phyloP scores from a whole-genome alignment of 306 rosid genomes.

The Vigna unguiculata region DNA sequence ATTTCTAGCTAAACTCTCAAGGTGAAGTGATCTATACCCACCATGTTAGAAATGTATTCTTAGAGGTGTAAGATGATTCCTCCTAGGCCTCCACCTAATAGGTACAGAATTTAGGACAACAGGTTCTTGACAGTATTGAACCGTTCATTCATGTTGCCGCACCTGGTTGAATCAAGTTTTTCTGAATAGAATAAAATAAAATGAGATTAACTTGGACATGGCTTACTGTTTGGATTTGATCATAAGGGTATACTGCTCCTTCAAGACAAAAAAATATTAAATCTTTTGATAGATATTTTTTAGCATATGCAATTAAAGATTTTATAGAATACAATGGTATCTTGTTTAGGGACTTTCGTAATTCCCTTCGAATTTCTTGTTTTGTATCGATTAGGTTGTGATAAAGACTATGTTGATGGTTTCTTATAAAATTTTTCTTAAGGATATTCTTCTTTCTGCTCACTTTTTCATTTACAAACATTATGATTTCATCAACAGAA shows the following conservation, averaged over 20 bases:
- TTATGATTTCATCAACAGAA: conserved; percentile 49
- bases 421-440: background rate
- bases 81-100: conserved; percentile 14
- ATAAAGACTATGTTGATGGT: conserved; percentile 7
- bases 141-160: conserved; percentile 4
- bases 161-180: conserved; percentile 6
- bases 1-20: conserved; percentile 72
- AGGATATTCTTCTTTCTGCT: conserved; percentile 18
- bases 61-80: conserved; percentile 22
- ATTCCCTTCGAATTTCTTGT: conserved; percentile 2
- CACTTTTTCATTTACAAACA: conserved; percentile 37
- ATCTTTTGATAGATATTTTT: background rate
- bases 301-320: background rate
- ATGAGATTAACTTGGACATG: background rate
- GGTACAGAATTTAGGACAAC: background rate
- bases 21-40: conserved; percentile 50
- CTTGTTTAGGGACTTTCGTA: background rate
- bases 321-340: background rate
- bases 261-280: background rate
- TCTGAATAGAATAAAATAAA: conserved; percentile 26
- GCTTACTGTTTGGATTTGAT: conserved; percentile 20
- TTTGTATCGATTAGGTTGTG: conserved; percentile 31
- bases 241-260: background rate
- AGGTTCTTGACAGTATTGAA: conserved; percentile 22
- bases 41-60: conserved; percentile 21